Evolutionary conservation across 2,329 filamentous ascomycete genomes (phyloP), one percentile per base, ranked within the genome.

Genomic region (Bipolaris oryzae): DNA sequence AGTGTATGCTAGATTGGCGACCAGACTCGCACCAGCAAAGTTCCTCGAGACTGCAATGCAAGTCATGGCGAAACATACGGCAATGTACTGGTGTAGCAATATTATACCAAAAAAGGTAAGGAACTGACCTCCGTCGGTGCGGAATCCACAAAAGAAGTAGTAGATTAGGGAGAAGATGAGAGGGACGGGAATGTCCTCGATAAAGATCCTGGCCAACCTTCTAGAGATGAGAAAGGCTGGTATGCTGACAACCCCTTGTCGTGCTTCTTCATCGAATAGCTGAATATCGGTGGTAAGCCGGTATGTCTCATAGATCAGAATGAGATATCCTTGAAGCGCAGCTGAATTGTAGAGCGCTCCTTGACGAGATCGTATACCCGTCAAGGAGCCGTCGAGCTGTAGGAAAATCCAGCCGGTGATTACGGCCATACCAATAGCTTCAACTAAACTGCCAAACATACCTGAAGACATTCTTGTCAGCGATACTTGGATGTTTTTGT

Each of bases 71-170:
- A 89, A 89, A 0, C 85, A 89, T 9, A 93, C 85, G 1, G 89
- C 85, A 34, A 91, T 87, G 62, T 91, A 91, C 57, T 93, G 90
- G 42, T 86, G 87, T 3, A 92, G 73, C 4, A 93, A 73, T 0
- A 87, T 83, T 35, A 92, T 80, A 2, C 82, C 79, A 61, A 92
- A 88, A 76, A 92, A 93, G 0, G 83, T 86, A 55, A 93, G 87
- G 73, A 92, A 92, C 51, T 88, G 85, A 1, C 68, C 75, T 0
- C 82, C 84, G 7, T 87, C 82, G 2, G 82, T 79, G 44, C 89
- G 85, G 63, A 92, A 90, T 0, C 89, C 89, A 6, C 86, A 85
- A 87, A 92, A 91, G 72, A 91, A 92, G 73, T 92, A 93, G 68
- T 87, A 88, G 7, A 92, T 87, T 1, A 87, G 76, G 5, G 87